Conservation (phyloP, 1,139 yeast genomes). For the Suhomyces anneliseae region DNA sequence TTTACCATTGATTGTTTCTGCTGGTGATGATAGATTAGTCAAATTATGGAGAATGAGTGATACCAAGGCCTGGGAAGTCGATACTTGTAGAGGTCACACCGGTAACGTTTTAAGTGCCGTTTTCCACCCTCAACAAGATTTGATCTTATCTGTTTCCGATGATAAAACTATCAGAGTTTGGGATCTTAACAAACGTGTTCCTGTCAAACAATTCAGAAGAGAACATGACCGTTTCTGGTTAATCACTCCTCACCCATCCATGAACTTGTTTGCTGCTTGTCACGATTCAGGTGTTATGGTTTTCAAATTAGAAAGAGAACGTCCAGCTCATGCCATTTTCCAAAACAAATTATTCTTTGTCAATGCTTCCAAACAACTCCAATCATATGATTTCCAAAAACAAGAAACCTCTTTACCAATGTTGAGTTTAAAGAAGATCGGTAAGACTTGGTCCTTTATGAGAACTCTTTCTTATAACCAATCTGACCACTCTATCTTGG, state of each 20-base stretch:
- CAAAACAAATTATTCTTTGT: slow-evolving; percentile 72
- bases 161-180: slow-evolving; percentile 97
- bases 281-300: slow-evolving; percentile 99
- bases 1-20: slow-evolving; percentile 90
- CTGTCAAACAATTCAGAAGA: slow-evolving; percentile 91
- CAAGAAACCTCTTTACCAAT: slow-evolving; percentile 72
- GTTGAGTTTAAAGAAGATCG: slow-evolving; percentile 79
- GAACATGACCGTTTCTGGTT: slow-evolving; percentile 96
- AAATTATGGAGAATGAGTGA: slow-evolving; percentile 98
- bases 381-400: slow-evolving; percentile 65
- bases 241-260: slow-evolving; percentile 81
- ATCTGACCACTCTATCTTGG: slow-evolving; percentile 81
- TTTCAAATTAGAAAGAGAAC: slow-evolving; percentile 94
- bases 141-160: slow-evolving; percentile 90
- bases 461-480: slow-evolving; percentile 88
- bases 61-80: slow-evolving; percentile 98
- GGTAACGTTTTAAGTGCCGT: slow-evolving; percentile 86
- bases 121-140: slow-evolving; percentile 92
- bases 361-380: slow-evolving; percentile 85
- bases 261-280: slow-evolving; percentile 93
- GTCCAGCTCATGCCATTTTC: slow-evolving; percentile 82
- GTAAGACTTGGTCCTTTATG: slow-evolving; percentile 84
- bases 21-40: slow-evolving; percentile 94
- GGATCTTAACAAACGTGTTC: slow-evolving; percentile 93
- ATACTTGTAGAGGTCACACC: slow-evolving; percentile 96